These are phyloP conservation scores for Backusella tuberculispora DNA, from an alignment of 192 early-diverging fungal species.

Conservation along the genomic window DNA sequence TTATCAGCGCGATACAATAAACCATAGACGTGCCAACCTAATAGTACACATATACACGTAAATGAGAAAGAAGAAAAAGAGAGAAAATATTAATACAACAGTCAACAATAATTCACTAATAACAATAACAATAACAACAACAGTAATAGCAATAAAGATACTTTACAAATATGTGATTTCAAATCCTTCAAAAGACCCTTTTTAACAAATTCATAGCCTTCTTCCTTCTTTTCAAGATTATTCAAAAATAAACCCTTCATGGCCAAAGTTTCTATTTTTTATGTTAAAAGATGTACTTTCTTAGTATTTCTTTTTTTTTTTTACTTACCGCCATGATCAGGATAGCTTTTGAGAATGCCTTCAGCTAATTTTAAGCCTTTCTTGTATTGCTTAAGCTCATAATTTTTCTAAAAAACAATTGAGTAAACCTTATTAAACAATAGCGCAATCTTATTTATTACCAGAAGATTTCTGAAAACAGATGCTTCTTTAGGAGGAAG, in stretches of 20 bases:
- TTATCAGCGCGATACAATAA: constrained; percentile 90
- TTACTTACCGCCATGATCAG: constrained; percentile 85
- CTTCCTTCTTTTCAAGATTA: constrained; percentile 89
- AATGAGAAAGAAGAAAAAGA: neutral
- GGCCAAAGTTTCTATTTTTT: constrained; percentile 79
- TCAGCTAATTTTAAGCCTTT: constrained; percentile 91
- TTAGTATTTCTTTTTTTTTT: neutral
- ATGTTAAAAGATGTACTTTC: neutral
- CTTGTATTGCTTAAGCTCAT: constrained; percentile 95
- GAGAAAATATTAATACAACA: neutral
- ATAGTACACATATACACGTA: neutral
- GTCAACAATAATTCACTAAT: no score
- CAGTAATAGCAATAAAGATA: neutral
- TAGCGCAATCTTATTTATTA: constrained; percentile 37
- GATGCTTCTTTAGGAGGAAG: constrained; percentile 75
- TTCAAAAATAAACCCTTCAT: constrained; percentile 94
- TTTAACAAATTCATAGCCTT: constrained; percentile 87
- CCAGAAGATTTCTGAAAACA: constrained; percentile 73
- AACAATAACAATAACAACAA: no score
- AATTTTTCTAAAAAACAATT: constrained; percentile 73
- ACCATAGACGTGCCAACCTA: constrained; percentile 96
- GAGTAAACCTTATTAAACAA: constrained; percentile 5
- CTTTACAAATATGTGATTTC: constrained; percentile 85
- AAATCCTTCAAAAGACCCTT: constrained; percentile 82
- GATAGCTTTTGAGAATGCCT: constrained; percentile 91